Evolutionary conservation across 2,329 filamentous ascomycete species (phyloP).

Genomic region (Zopfia rhizophila): DNA sequence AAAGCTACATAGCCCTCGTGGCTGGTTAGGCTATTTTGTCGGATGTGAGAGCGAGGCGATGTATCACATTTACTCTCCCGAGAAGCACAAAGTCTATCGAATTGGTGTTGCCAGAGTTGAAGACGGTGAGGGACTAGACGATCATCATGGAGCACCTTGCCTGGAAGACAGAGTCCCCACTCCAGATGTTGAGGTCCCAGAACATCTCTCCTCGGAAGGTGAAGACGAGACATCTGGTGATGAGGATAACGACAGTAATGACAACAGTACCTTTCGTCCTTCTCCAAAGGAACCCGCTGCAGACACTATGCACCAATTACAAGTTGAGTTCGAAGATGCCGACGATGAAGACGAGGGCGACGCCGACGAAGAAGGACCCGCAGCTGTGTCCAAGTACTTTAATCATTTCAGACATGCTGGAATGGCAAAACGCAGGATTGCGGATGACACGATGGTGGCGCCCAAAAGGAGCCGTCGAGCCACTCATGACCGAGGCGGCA

Average conservation of each 20-base stretch:
- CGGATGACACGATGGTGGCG: slow-evolving; percentile 1
- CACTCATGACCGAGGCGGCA: not conserved
- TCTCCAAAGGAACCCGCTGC: too few relatives aligned
- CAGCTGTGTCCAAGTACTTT: slow-evolving; percentile 2
- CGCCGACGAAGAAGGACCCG: not conserved
- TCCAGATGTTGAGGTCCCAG: not conserved
- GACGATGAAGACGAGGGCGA: not conserved
- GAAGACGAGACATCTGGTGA: slow-evolving; percentile 1
- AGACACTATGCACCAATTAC: too few relatives aligned
- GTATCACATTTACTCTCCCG: slow-evolving; percentile 3
- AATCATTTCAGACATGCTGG: not conserved
- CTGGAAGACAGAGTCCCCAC: slow-evolving; percentile 7
- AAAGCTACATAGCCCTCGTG: not conserved
- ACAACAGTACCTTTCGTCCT: too few relatives aligned
- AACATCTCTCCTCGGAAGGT: not conserved
- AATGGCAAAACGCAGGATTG: slow-evolving; percentile 4
- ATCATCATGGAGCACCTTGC: not conserved
- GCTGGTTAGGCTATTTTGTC: slow-evolving; percentile 5
- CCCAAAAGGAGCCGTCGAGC: slow-evolving; percentile 1
- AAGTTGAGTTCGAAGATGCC: not conserved
- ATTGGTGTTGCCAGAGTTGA: slow-evolving; percentile 1
- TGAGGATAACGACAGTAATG: too few relatives aligned
- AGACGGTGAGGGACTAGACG: slow-evolving; percentile 3
- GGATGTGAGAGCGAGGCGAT: slow-evolving; percentile 1
- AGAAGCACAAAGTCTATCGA: slow-evolving; percentile 3